phyloP scores from a whole-genome alignment of 371 early-diverging fungal species.

The Fennellomyces sp. region DNA sequence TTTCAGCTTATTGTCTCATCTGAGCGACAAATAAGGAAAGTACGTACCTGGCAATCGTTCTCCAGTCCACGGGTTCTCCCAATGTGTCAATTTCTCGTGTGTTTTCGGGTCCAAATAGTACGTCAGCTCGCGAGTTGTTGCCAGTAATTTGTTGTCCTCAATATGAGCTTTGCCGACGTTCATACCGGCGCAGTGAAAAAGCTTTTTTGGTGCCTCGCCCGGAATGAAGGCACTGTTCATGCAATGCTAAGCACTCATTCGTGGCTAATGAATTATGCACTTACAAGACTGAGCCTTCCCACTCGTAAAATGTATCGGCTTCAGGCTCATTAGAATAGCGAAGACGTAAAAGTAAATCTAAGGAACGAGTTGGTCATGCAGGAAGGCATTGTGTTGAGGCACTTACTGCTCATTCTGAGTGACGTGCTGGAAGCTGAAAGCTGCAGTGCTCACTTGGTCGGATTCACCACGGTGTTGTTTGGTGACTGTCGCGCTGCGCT shows the following conservation, averaged over 20 bases:
- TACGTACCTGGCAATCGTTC: constrained; percentile 33
- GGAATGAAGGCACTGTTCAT: constrained; percentile 37
- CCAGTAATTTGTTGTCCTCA: constrained; percentile 24
- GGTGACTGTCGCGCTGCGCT: too few relatives aligned
- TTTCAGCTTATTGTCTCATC: neutral
- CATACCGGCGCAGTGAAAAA: constrained; percentile 41
- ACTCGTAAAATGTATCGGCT: constrained; percentile 38
- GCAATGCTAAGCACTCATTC: too few relatives aligned
- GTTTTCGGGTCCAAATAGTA: constrained; percentile 38
- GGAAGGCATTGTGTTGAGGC: too few relatives aligned
- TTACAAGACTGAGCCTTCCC: constrained; percentile 45
- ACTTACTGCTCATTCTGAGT: too few relatives aligned
- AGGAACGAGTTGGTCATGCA: neutral
- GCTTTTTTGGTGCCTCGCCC: constrained; percentile 30
- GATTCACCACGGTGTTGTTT: too few relatives aligned
- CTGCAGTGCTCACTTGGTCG: too few relatives aligned
- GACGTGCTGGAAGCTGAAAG: too few relatives aligned
- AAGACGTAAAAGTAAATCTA: constrained; percentile 10
- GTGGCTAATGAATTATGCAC: too few relatives aligned
- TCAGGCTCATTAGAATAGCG: constrained; percentile 27
- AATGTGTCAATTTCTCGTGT: constrained; percentile 23
- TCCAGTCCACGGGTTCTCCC: constrained; percentile 45
- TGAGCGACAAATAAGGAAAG: neutral
- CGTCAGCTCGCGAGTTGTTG: constrained; percentile 31
- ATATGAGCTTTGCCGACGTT: constrained; percentile 35